Evolutionary conservation across 345 rosid species (phyloP).

Genomic region (Murraya paniculata): DNA sequence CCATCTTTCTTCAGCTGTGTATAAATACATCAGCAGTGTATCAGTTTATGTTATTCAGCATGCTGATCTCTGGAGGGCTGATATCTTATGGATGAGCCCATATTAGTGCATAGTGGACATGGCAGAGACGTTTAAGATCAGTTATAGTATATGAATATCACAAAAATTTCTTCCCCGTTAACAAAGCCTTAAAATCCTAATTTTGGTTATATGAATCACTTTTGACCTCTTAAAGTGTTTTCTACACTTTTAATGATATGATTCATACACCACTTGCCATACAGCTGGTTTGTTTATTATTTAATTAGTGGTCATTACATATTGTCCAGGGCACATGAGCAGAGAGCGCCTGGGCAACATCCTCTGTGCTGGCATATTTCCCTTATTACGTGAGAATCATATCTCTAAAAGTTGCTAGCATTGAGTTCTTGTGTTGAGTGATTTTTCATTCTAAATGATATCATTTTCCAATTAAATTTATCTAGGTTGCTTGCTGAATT

Average conservation of each 20-base stretch:
- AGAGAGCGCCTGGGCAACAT: slow-evolving; percentile 42
- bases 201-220: neutral
- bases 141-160: neutral
- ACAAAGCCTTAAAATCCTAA: neutral
- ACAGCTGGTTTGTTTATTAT: neutral
- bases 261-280: no score
- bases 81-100: neutral
- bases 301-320: slow-evolving; percentile 4
- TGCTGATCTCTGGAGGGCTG: neutral
- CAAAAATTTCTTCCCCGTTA: neutral
- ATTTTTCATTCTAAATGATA: slow-evolving; percentile 8
- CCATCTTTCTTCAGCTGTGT: neutral
- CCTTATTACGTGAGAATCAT: slow-evolving; percentile 59
- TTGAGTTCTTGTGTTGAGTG: slow-evolving; percentile 4
- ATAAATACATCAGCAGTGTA: neutral
- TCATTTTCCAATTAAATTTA: slow-evolving; percentile 1
- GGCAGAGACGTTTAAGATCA: neutral
- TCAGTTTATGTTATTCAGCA: neutral
- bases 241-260: neutral
- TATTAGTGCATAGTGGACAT: neutral
- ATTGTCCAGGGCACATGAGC: slow-evolving; percentile 56
- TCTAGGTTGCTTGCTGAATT: slow-evolving; percentile 81
- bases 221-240: neutral
- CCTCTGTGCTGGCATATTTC: slow-evolving; percentile 85
- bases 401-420: slow-evolving; percentile 6